Percentiles rank a stretch among this genome's conserved stretches.
phyloP scores from a whole-genome alignment of 1,284 basidiomycete species.

The Microbotryum violaceum region DNA sequence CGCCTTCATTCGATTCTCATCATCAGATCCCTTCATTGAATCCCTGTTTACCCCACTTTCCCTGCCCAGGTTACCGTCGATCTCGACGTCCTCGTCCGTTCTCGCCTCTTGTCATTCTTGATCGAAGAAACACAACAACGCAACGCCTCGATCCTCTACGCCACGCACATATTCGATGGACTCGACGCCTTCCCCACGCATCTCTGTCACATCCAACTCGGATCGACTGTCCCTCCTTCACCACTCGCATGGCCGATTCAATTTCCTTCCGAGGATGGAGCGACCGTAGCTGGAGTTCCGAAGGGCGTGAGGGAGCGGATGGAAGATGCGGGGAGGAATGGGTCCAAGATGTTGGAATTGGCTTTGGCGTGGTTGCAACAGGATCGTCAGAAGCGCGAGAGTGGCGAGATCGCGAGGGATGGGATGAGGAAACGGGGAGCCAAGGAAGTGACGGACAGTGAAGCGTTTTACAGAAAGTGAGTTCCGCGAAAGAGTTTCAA shows the following conservation, averaged over 20 bases:
- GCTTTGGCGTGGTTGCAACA: slow-evolving; percentile 78
- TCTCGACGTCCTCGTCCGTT: slow-evolving; percentile 91
- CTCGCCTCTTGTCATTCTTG: slow-evolving; percentile 81
- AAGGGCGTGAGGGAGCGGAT: slow-evolving; percentile 29
- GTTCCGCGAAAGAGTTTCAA: slow-evolving; percentile 10
- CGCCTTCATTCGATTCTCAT: background rate
- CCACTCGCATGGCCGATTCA: slow-evolving; percentile 61
- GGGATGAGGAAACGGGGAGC: slow-evolving; percentile 61
- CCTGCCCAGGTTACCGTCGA: slow-evolving; percentile 76
- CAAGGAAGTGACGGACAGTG: slow-evolving; percentile 59
- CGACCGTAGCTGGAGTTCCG: slow-evolving; percentile 21
- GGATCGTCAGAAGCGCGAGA: slow-evolving; percentile 59
- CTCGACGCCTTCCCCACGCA: slow-evolving; percentile 79
- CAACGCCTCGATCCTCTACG: slow-evolving; percentile 86
- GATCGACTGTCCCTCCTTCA: slow-evolving; percentile 55
- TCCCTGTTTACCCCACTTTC: background rate
- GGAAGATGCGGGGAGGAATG: slow-evolving; percentile 33
- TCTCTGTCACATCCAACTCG: slow-evolving; percentile 78
- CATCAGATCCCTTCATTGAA: background rate
- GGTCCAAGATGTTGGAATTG: slow-evolving; percentile 56
- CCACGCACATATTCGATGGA: slow-evolving; percentile 93
- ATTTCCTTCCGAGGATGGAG: slow-evolving; percentile 19
- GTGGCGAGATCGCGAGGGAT: slow-evolving; percentile 42
- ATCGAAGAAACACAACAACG: slow-evolving; percentile 71
- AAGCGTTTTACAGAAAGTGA: slow-evolving; percentile 82